Conservation (phyloP, 257 asterid genomes). For the Penstemon newberryi region DNA sequence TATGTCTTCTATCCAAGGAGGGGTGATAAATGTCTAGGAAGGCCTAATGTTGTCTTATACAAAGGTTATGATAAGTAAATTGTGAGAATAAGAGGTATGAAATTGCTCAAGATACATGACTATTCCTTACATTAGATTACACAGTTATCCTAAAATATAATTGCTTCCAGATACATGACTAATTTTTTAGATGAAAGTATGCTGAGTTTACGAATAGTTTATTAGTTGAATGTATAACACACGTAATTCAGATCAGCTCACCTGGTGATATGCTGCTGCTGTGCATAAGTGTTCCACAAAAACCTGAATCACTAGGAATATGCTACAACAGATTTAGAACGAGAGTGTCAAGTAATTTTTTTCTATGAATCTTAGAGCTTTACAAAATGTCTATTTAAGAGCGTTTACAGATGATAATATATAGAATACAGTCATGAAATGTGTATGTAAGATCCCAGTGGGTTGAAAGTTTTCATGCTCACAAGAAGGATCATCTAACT, state of each 20-base stretch:
- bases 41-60: too few species aligned
- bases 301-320: not conserved
- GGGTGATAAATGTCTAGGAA: too few species aligned
- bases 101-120: not conserved
- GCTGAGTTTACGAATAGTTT: too few species aligned
- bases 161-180: not conserved
- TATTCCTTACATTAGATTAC: too few species aligned
- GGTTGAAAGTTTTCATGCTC: not conserved
- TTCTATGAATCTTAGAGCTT: not conserved
- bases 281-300: too few species aligned
- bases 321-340: not conserved
- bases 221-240: not conserved
- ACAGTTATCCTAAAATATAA: too few species aligned
- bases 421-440: constrained; percentile 2
- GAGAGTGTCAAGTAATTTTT: not conserved
- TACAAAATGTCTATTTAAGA: not conserved
- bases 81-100: not conserved
- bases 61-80: not conserved
- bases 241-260: not conserved
- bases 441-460: not conserved
- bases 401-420: constrained; percentile 3
- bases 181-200: not conserved
- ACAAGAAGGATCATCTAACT: not conserved
- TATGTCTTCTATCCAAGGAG: too few species aligned
- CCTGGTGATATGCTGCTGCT: not conserved